Conservation (phyloP, 2,329 filamentous ascomycete species). For the Phaeosphaeriaceae sp. region DNA sequence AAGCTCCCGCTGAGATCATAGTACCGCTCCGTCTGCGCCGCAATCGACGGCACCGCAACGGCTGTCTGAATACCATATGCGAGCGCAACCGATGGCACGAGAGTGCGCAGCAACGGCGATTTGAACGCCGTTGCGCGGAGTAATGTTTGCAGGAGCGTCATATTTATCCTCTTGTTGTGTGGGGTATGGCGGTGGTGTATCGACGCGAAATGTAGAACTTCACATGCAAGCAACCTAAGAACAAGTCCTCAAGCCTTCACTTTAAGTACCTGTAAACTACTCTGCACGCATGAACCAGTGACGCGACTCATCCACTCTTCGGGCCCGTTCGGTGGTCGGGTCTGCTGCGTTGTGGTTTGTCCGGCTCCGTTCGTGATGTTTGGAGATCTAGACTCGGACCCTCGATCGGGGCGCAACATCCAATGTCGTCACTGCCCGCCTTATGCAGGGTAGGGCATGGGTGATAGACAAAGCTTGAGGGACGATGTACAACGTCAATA, state of each 20-base stretch:
- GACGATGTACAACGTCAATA: neutral
- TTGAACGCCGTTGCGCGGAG: slow-evolving; percentile 68
- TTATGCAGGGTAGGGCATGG: slow-evolving; percentile 6
- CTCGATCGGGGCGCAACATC: slow-evolving; percentile 32
- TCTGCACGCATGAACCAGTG: neutral
- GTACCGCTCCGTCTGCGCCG: slow-evolving; percentile 68
- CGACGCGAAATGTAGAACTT: neutral
- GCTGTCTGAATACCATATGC: slow-evolving; percentile 69
- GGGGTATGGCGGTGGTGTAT: neutral
- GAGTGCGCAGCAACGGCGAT: slow-evolving; percentile 67
- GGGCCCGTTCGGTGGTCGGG: neutral
- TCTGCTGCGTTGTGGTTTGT: slow-evolving; percentile 1
- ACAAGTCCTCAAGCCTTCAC: no score
- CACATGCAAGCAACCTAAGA: neutral
- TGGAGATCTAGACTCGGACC: slow-evolving; percentile 24
- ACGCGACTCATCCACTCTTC: neutral
- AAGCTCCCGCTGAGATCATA: slow-evolving; percentile 72
- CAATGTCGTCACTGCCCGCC: slow-evolving; percentile 32
- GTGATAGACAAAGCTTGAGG: neutral
- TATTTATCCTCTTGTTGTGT: slow-evolving; percentile 10
- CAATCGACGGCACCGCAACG: slow-evolving; percentile 68
- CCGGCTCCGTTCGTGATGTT: slow-evolving; percentile 17
- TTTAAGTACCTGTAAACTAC: no score
- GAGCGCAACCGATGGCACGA: slow-evolving; percentile 67
- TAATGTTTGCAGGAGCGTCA: slow-evolving; percentile 55